Base-by-base conservation (phyloP, 23 red algal species). In the Agarophyton chilense region DNA sequence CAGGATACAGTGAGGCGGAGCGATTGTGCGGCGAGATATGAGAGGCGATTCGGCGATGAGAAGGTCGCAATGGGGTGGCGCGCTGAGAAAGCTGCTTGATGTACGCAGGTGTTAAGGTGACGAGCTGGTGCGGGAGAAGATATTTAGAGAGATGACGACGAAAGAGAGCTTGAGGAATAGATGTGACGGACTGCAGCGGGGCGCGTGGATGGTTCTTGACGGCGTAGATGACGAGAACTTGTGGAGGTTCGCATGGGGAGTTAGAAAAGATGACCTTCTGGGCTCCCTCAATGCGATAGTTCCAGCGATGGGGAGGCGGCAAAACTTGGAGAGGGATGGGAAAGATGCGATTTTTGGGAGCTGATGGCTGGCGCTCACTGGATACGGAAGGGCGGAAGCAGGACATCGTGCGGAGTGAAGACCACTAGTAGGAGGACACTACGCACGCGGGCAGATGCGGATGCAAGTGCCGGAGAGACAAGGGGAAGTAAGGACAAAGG, bases 231-330 rank as follows among this genome's bases (percentile, higher is more conserved):
- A 74, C 40, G 68, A 74, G 68, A 21, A 74, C 41, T 17, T 74
- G 38, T 1, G 68, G 68, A 39, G 9, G 0, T 0, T 74, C 40
- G 41, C 2, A 4, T 14, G 68, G 68, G 41, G 68, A 38, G 77
- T 61, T 80, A 11, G 77, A 55, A 32, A 80, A 80, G 35, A 80
- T 50, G 0, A 80, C 13, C 77, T 80, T 80, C 50, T 80, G 77
- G 26, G 51, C 77, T 3, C 77, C 77, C 34, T 80, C 77, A 35
- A 80, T 80, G 34, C 77, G 77, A 32, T 80, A 80, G 29, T 56
- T 43, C 77, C 77, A 80, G 51, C n/a, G 54, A 21, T 80, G 4
- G 11, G 77, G 77, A 14, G 51, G 77, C 3, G 51, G 54, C 6
- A 80, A 50, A 19, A 21, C n/a, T 43, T 34, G 54, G 77, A 58